Evolutionary conservation across 192 early-diverging fungal genomes (phyloP).

Genomic region (Rhizophlyctis rosea): DNA sequence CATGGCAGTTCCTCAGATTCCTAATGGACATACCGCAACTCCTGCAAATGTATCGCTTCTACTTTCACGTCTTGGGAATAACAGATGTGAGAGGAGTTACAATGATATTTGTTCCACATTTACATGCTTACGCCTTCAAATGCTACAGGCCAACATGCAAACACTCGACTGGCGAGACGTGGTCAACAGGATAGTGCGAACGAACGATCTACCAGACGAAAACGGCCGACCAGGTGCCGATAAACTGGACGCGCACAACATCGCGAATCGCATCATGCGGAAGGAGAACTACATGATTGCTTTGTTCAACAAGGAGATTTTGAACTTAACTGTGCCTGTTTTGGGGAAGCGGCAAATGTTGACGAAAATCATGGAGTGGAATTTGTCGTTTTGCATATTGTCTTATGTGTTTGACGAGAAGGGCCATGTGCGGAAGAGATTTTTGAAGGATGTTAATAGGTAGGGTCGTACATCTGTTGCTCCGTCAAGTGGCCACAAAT

Average conservation of each 20-base stretch:
- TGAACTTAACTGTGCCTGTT: slow-evolving; percentile 73
- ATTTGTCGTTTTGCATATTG: slow-evolving; percentile 79
- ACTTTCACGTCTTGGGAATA: slow-evolving; percentile 73
- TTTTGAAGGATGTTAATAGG: slow-evolving; percentile 60
- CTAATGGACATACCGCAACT: slow-evolving; percentile 69
- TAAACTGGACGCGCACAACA: slow-evolving; percentile 54
- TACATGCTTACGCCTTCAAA: neutral
- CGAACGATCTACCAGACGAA: slow-evolving; percentile 53
- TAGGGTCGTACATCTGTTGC: too few relatives aligned
- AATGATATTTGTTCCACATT: slow-evolving; percentile 4
- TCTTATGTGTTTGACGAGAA: slow-evolving; percentile 86
- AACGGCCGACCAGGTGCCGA: slow-evolving; percentile 38
- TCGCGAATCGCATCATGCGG: slow-evolving; percentile 94
- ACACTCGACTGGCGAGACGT: slow-evolving; percentile 86
- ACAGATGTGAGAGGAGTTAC: slow-evolving; percentile 50
- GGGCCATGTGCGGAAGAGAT: slow-evolving; percentile 76
- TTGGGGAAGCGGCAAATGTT: slow-evolving; percentile 58
- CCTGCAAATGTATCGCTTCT: slow-evolving; percentile 83
- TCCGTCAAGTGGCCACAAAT: too few relatives aligned
- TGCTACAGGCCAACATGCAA: slow-evolving; percentile 70
- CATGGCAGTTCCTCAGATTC: slow-evolving; percentile 66
- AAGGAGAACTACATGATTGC: slow-evolving; percentile 97
- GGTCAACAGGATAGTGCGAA: slow-evolving; percentile 58
- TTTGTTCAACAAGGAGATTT: slow-evolving; percentile 87
- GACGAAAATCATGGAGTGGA: slow-evolving; percentile 91